Evolutionary conservation across 768 basidiomycete genomes (phyloP).

Genomic region (Suillus americanus): DNA sequence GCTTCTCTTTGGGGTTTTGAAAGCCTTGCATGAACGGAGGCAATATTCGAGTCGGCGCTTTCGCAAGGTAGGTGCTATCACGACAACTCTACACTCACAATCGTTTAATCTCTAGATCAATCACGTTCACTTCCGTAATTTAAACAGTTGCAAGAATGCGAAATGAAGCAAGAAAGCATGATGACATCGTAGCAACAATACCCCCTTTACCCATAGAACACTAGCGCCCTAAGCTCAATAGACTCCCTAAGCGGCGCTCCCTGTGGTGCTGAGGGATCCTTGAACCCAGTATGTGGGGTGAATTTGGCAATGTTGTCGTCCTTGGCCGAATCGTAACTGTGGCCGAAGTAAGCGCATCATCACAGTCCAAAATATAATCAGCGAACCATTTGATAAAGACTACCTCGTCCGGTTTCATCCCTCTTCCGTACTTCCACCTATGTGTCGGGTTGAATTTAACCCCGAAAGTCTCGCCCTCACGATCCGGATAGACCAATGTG

Average conservation of each 20-base stretch:
- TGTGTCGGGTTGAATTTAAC: constrained; percentile 47
- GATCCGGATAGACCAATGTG: constrained; percentile 46
- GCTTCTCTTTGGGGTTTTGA: not conserved
- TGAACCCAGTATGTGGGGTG: constrained; percentile 65
- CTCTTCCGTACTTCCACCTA: constrained; percentile 51
- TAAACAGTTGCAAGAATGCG: not conserved
- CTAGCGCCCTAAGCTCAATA: constrained; percentile 60
- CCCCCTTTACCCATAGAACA: constrained; percentile 50
- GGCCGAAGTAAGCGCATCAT: not conserved
- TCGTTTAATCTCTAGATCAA: not conserved
- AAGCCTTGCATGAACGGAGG: not conserved
- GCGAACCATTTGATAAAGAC: constrained; percentile 53
- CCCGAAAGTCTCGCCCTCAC: constrained; percentile 51
- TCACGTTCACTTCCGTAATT: not conserved
- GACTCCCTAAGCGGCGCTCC: constrained; percentile 53
- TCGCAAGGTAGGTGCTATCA: not conserved
- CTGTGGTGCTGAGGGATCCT: constrained; percentile 51
- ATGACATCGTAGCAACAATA: constrained; percentile 10
- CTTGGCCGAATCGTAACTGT: constrained; percentile 41
- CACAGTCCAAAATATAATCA: not conserved
- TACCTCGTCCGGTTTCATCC: constrained; percentile 48
- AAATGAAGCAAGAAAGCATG: not conserved
- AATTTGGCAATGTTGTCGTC: constrained; percentile 51
- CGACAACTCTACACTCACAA: not conserved
- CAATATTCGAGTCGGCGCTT: too few relatives aligned